These are phyloP conservation scores for Cercospora canescens DNA, from an alignment of 2,329 filamentous ascomycete genomes.

Conservation along the genomic window DNA sequence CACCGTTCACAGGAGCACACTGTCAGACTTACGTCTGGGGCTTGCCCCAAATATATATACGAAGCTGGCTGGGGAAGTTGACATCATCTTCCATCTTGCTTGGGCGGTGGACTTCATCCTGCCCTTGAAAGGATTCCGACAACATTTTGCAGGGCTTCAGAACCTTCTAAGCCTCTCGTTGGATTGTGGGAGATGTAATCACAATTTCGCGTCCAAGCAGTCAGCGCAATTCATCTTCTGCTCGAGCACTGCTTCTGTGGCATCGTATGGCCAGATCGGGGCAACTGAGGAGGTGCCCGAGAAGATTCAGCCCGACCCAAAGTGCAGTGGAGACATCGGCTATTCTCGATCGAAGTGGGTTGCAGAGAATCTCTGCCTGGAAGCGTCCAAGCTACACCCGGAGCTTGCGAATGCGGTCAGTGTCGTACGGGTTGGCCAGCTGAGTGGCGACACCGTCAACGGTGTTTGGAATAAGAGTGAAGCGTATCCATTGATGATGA, in stretches of 20 bases:
- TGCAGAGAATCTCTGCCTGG: constrained; percentile 55
- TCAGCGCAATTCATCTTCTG: constrained; percentile 49
- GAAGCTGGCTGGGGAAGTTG: constrained; percentile 45
- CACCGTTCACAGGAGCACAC: constrained; percentile 49
- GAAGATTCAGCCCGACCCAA: constrained; percentile 41
- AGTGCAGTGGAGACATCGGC: constrained; percentile 50
- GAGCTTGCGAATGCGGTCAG: constrained; percentile 40
- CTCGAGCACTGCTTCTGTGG: constrained; percentile 47
- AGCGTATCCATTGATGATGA: constrained; percentile 52
- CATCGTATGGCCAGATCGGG: constrained; percentile 37
- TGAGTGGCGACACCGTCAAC: constrained; percentile 45
- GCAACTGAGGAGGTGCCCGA: constrained; percentile 42
- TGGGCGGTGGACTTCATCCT: constrained; percentile 67
- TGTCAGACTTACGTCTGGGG: constrained; percentile 53
- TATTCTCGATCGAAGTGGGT: constrained; percentile 62
- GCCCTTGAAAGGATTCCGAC: constrained; percentile 54
- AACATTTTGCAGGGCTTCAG: constrained; percentile 52
- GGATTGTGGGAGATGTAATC: constrained; percentile 23
- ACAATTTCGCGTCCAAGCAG: constrained; percentile 12
- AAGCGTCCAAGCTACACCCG: constrained; percentile 34
- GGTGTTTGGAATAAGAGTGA: constrained; percentile 53
- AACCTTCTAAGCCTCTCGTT: constrained; percentile 52
- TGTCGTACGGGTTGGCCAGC: constrained; percentile 50
- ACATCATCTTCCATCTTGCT: constrained; percentile 61
- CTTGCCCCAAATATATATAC: constrained; percentile 45